Evolutionary conservation across 768 basidiomycete species (phyloP), one percentile per base, ranked within the genome.

Genomic region (Paxillus ammoniavirescens): DNA sequence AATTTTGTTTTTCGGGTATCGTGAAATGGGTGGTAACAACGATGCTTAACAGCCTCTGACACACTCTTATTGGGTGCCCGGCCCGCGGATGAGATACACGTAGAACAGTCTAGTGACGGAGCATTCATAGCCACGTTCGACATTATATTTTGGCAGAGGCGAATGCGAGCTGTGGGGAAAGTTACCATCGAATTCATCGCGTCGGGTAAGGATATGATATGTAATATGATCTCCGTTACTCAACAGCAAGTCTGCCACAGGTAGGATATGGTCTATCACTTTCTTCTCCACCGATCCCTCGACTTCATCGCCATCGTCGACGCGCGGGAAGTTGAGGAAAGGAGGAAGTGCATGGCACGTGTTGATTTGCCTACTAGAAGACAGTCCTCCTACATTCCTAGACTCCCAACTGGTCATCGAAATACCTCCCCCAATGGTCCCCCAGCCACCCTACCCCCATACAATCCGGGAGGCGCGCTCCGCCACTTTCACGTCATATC

Each of bases 141-240:
- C 12, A 72, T 89, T 13, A 71, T 76, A 18, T 74, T 80, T 37
- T 90, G 89, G 67, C 84, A 87, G 66, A 81, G 79, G 57, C 76
- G 87, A 31, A 84, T 90, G 85, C 74, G 79, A 42, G 79, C 84
- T n/a, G 76, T 81, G 10, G 79, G 79, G 41, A 57, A 70, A 33
- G 76, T 86, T n/a, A 60, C 61, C n/a, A 61, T 88, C 7, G 86
- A 90, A 56, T 89, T 89, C 53, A 84, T 89, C 43, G 86, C 83
- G 13, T 63, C 56, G 7, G 54, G 68, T 68, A 35, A 46, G 43
- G 4, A 9, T 18, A 2, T 17, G 9, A 1, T 14, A 7, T 2
- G 23, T 17, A 15, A 21, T 8, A n/a, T 23, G 5, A 4, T 40
- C 17, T 47, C 14, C 2, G 36, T 17, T 23, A 12, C 42, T 40